Conservation (phyloP, 257 asterid species). For the Mitragyna speciosa region DNA sequence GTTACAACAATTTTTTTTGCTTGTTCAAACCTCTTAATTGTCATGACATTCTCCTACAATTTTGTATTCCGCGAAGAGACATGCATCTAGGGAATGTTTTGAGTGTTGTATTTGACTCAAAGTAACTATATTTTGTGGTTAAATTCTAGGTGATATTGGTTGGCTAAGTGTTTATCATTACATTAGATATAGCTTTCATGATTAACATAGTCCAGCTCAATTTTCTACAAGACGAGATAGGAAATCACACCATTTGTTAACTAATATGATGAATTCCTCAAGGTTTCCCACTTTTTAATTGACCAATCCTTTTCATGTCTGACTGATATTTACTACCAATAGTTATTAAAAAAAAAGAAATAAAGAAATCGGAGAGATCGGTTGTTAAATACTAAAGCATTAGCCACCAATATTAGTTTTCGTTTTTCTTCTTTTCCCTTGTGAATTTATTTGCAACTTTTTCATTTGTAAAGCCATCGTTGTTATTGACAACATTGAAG, state of each 20-base stretch:
- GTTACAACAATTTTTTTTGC: background rate
- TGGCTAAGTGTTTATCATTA: background rate
- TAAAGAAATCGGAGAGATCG: background rate
- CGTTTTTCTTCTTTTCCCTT: no score
- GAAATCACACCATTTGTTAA: slow-evolving; percentile 2
- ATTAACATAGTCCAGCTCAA: background rate
- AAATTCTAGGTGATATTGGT: background rate
- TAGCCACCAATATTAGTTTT: no score
- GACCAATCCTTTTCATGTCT: background rate
- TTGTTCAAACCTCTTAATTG: background rate
- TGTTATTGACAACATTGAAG: no score
- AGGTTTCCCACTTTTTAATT: background rate
- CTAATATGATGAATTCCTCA: background rate
- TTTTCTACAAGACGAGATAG: background rate
- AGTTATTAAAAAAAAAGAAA: background rate
- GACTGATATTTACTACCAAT: background rate
- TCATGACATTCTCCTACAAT: background rate
- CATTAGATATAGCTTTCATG: slow-evolving; percentile 5
- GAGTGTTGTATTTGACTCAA: background rate
- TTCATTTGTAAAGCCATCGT: background rate
- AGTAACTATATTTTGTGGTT: no score
- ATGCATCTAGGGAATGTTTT: background rate
- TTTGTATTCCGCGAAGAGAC: no score
- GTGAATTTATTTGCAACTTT: background rate
- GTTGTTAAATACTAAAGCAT: no score